These are phyloP conservation scores for Pseudocercospora eumusae DNA, from an alignment of 2,329 filamentous ascomycete genomes.

Conservation along the genomic window DNA sequence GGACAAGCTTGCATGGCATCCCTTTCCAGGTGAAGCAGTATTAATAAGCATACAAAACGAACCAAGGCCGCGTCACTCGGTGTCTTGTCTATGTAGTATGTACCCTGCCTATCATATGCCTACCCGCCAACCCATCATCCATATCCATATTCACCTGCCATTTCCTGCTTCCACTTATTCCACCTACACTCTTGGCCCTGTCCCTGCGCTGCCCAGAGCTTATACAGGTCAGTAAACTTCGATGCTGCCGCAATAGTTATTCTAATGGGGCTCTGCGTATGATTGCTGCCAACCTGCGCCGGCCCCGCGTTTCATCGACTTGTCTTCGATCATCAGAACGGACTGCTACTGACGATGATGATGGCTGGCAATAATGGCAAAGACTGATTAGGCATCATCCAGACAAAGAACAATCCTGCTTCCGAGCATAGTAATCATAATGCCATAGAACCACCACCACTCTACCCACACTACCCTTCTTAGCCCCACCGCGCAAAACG, in stretches of 20 bases:
- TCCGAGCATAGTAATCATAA: not conserved
- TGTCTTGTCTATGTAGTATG: too few relatives aligned
- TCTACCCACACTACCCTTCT: not conserved
- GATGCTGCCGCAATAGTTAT: not conserved
- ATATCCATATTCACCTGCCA: too few relatives aligned
- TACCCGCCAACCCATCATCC: too few relatives aligned
- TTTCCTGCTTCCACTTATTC: too few relatives aligned
- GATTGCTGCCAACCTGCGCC: not conserved
- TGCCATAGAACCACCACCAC: not conserved
- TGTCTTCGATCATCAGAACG: not conserved
- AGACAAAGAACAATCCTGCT: conserved; percentile 2
- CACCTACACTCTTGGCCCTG: not conserved
- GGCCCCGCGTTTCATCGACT: not conserved
- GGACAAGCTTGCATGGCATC: not conserved
- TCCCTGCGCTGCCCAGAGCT: not conserved
- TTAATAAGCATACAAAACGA: too few relatives aligned
- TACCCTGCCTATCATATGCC: too few relatives aligned
- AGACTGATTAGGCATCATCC: not conserved
- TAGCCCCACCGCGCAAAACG: not conserved
- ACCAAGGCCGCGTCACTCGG: not conserved
- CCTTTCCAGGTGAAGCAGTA: not conserved
- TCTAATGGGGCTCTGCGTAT: not conserved
- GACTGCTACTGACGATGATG: too few relatives aligned
- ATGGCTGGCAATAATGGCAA: not conserved
- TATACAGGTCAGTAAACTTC: not conserved